A percentile compares a stretch with the other conserved stretches of the same genome.
Conservation (phyloP, 2,329 filamentous ascomycete species). For the Ilyonectria sp. region DNA sequence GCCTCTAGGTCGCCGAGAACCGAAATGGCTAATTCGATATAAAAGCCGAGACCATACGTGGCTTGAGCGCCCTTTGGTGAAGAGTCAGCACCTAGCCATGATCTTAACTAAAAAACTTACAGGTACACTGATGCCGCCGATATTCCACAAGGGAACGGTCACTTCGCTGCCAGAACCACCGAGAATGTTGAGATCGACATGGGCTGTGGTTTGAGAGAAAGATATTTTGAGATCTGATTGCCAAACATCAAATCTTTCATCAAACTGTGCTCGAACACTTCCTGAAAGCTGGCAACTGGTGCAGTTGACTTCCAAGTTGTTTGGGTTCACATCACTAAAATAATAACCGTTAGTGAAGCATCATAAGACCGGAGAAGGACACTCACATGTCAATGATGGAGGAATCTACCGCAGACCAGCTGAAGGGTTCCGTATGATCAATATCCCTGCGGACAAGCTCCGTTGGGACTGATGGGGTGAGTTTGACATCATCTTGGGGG, state of each 20-base stretch:
- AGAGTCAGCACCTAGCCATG: neutral
- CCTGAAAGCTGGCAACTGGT: conserved; percentile 10
- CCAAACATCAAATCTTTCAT: conserved; percentile 6
- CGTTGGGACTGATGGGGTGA: neutral
- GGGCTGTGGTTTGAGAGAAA: neutral
- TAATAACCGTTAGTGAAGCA: neutral
- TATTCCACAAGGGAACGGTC: conserved; percentile 1
- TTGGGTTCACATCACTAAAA: neutral
- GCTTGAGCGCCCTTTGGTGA: neutral
- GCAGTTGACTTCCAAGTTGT: conserved; percentile 13
- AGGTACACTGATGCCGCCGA: conserved; percentile 9
- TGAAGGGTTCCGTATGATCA: conserved; percentile 1
- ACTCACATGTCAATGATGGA: neutral
- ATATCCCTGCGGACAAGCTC: neutral
- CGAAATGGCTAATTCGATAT: conserved; percentile 16
- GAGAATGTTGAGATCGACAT: conserved; percentile 9
- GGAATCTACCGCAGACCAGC: neutral
- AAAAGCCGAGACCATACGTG: conserved; percentile 13
- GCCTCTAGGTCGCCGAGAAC: neutral
- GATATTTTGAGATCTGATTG: conserved; percentile 11
- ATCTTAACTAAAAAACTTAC: neutral
- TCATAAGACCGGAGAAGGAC: neutral
- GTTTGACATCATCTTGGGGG: neutral
- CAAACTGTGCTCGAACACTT: neutral
- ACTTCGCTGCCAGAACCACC: neutral